These are phyloP conservation scores for Megacollybia platyphylla DNA, from an alignment of 1,284 basidiomycete species.

Conservation along the genomic window DNA sequence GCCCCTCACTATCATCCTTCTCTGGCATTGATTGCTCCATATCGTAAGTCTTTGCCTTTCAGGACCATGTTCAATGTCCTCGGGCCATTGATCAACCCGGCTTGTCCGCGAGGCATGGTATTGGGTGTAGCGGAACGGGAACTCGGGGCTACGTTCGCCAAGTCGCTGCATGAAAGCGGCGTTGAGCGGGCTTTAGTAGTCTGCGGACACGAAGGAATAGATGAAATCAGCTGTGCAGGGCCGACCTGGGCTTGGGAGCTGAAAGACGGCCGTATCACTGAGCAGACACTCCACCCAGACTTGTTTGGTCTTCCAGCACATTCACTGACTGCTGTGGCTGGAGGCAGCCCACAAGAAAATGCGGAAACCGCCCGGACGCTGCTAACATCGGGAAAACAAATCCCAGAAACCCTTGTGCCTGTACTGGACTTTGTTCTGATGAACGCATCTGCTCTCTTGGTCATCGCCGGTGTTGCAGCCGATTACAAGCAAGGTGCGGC, in stretches of 20 bases:
- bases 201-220: slow-evolving; percentile 84
- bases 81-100: slow-evolving; percentile 92
- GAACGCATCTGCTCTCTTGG: slow-evolving; percentile 75
- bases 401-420: slow-evolving; percentile 41
- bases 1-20: slow-evolving; percentile 90
- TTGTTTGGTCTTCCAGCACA: slow-evolving; percentile 69
- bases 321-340: slow-evolving; percentile 57
- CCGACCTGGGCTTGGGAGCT: slow-evolving; percentile 73
- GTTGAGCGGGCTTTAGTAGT: slow-evolving; percentile 85
- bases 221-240: slow-evolving; percentile 92
- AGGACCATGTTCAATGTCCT: slow-evolving; percentile 96
- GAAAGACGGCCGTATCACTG: slow-evolving; percentile 37
- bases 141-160: slow-evolving; percentile 79
- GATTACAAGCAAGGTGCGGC: slow-evolving; percentile 64
- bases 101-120: slow-evolving; percentile 75
- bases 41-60: slow-evolving; percentile 82
- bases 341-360: slow-evolving; percentile 67
- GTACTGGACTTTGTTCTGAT: slow-evolving; percentile 77
- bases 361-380: slow-evolving; percentile 51
- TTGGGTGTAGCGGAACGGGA: slow-evolving; percentile 81
- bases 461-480: slow-evolving; percentile 63
- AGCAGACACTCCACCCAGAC: slow-evolving; percentile 36
- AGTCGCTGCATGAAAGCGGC: slow-evolving; percentile 55
- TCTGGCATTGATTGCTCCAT: slow-evolving; percentile 75
- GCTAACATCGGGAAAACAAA: slow-evolving; percentile 35